Percentiles rank a stretch among this genome's conserved stretches.
phyloP scores from a whole-genome alignment of 164 flowering plant species.

The Platanus orientalis region DNA sequence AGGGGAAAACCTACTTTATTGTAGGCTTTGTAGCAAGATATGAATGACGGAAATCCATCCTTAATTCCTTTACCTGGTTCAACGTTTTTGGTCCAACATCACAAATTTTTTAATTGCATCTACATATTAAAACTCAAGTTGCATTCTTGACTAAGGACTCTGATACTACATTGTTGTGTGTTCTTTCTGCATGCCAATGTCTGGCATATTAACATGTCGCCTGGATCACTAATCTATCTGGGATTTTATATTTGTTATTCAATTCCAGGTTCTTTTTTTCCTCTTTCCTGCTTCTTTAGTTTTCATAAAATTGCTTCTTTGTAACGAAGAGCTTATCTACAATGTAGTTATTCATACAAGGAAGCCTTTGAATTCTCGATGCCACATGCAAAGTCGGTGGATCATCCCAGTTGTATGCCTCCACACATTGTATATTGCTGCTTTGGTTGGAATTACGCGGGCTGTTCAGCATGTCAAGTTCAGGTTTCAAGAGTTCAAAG shows the following conservation, averaged over 20 bases:
- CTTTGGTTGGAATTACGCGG: conserved; percentile 52
- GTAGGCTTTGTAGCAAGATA: no score
- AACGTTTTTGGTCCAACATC: no score
- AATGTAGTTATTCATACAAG: conserved; percentile 56
- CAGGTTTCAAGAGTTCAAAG: conserved; percentile 76
- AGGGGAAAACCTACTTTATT: no score
- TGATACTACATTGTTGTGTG: no score
- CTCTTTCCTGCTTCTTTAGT: neutral
- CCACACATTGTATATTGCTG: conserved; percentile 51
- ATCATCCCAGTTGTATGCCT: conserved; percentile 46
- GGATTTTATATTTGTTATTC: neutral
- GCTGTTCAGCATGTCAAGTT: conserved; percentile 72
- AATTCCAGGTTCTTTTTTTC: neutral
- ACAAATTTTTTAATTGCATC: neutral
- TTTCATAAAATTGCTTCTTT: conserved; percentile 2
- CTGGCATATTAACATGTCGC: neutral
- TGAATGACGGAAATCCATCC: no score
- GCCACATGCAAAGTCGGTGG: conserved; percentile 64
- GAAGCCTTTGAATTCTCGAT: conserved; percentile 53
- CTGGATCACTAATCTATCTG: neutral
- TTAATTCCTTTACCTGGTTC: no score
- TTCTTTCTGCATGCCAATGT: neutral
- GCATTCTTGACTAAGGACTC: neutral
- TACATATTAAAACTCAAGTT: neutral
- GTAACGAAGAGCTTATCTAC: conserved; percentile 13